A percentile compares a stretch with the other conserved stretches of the same genome.
These are phyloP conservation scores for Murraya paniculata DNA, from an alignment of 345 rosid genomes.

Conservation along the genomic window DNA sequence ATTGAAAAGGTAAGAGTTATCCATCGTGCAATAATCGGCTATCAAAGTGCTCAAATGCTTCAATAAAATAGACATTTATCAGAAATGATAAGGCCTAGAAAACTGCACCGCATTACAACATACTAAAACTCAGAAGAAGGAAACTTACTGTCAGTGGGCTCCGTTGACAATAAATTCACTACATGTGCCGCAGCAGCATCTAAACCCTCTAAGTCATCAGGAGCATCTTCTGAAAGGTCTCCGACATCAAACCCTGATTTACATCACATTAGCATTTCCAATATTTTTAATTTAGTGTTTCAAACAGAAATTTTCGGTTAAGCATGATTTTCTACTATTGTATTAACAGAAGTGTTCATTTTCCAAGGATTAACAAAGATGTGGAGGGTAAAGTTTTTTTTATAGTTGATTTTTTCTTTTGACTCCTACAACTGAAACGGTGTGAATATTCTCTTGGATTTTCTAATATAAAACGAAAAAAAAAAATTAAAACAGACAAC, in stretches of 20 bases:
- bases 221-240: slow-evolving; percentile 77
- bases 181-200: slow-evolving; percentile 95
- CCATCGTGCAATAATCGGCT: background rate
- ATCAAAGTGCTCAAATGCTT: slow-evolving; percentile 10
- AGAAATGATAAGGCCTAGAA: background rate
- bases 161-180: slow-evolving; percentile 81
- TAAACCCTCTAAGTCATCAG: slow-evolving; percentile 84
- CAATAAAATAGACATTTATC: background rate
- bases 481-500: background rate
- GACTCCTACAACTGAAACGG: background rate
- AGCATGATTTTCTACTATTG: background rate
- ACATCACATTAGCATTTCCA: slow-evolving; percentile 13
- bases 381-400: background rate
- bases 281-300: slow-evolving; percentile 9
- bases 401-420: background rate
- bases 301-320: background rate
- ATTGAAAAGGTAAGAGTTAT: background rate
- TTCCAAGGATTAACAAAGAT: slow-evolving; percentile 6
- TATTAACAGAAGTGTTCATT: background rate
- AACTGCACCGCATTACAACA: background rate
- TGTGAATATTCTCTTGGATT: background rate
- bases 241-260: slow-evolving; percentile 90
- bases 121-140: slow-evolving; percentile 7
- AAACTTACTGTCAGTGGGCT: slow-evolving; percentile 91
- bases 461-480: background rate